These are phyloP conservation scores for Jamesozyma spencerorum DNA, from an alignment of 805 yeast species.

Conservation along the genomic window DNA sequence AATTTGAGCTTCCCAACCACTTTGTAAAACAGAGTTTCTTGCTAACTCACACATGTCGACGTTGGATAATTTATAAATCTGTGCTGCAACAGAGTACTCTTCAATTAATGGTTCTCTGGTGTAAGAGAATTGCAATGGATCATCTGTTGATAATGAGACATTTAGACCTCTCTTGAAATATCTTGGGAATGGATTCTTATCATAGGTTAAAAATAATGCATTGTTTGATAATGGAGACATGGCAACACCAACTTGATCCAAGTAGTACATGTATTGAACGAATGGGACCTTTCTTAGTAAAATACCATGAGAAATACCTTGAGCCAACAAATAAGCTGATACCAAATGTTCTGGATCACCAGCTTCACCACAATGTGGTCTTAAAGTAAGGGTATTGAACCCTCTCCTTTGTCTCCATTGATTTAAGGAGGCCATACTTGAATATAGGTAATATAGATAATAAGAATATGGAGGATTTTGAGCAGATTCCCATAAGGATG, in stretches of 20 bases:
- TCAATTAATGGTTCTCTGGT: slow-evolving; percentile 96
- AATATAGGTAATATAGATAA: slow-evolving; percentile 79
- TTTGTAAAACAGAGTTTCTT: slow-evolving; percentile 79
- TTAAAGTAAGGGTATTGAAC: slow-evolving; percentile 80
- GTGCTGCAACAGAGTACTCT: slow-evolving; percentile 97
- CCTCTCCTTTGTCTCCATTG: slow-evolving; percentile 69
- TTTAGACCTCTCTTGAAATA: slow-evolving; percentile 91
- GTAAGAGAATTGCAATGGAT: slow-evolving; percentile 93
- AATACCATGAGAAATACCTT: slow-evolving; percentile 93
- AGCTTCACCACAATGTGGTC: slow-evolving; percentile 99
- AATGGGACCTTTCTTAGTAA: slow-evolving; percentile 87
- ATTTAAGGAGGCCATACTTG: slow-evolving; percentile 80
- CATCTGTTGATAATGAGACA: slow-evolving; percentile 92
- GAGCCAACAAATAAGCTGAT: slow-evolving; percentile 78
- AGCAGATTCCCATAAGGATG: slow-evolving; percentile 67
- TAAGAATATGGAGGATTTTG: slow-evolving; percentile 97
- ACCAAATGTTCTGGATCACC: slow-evolving; percentile 98
- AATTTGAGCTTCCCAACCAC: slow-evolving; percentile 84
- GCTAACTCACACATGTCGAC: slow-evolving; percentile 98
- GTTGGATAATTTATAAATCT: slow-evolving; percentile 84
- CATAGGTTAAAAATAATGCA: slow-evolving; percentile 90
- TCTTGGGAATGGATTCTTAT: slow-evolving; percentile 88
- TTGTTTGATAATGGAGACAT: slow-evolving; percentile 97
- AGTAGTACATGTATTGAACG: slow-evolving; percentile 83
- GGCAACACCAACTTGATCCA: slow-evolving; percentile 94